phyloP scores from a whole-genome alignment of 768 basidiomycete species.

The Tulasnella calospora region DNA sequence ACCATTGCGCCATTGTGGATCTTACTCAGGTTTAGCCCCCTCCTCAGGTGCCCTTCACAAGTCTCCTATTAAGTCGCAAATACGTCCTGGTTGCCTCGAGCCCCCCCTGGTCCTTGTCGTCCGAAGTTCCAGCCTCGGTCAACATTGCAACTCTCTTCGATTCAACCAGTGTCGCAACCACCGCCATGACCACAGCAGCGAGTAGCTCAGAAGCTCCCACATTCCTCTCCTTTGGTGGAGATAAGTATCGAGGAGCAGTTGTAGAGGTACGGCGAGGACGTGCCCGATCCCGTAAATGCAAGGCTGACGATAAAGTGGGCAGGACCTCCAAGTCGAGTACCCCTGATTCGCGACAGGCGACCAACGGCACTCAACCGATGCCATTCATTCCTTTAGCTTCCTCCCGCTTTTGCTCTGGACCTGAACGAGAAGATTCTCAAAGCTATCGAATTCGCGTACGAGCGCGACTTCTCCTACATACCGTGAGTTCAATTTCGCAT shows the following conservation, averaged over 20 bases:
- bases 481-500: conserved; percentile 51
- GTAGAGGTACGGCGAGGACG: conserved; percentile 63
- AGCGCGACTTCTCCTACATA: conserved; percentile 89
- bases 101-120: not conserved
- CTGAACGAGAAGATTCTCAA: conserved; percentile 62
- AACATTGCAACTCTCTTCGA: not conserved
- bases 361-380: conserved; percentile 31
- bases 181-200: not conserved
- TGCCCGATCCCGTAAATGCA: conserved; percentile 56
- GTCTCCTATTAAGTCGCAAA: not conserved
- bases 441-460: conserved; percentile 84
- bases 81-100: not conserved
- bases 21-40: conserved; percentile 1
- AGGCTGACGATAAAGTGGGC: not conserved
- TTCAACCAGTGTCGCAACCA: not conserved
- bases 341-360: not conserved
- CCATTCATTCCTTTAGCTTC: conserved; percentile 33
- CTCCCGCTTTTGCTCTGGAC: conserved; percentile 82
- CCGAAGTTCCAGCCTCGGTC: not conserved
- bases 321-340: conserved; percentile 20
- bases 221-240: conserved; percentile 9
- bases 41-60: not conserved
- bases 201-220: not conserved
- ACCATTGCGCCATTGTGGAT: conserved; percentile 2
- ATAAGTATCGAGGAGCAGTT: conserved; percentile 80